These are phyloP conservation scores for Pulicaria dysenterica DNA, from an alignment of 129 eudicot genomes.

Conservation along the genomic window DNA sequence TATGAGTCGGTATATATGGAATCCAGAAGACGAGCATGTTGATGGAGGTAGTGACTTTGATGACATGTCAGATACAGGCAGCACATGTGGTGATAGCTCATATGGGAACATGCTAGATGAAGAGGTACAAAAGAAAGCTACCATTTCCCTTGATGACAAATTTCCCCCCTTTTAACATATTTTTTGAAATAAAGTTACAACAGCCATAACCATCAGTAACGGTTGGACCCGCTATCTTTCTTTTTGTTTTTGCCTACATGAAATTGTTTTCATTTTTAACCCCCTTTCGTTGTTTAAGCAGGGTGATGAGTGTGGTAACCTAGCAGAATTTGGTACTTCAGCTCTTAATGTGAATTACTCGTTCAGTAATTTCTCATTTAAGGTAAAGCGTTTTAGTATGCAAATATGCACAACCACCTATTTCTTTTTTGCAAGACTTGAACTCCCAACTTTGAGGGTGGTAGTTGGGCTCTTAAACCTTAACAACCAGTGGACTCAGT, in stretches of 20 bases:
- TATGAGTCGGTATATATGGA: slow-evolving; percentile 98
- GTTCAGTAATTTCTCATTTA: slow-evolving; percentile 96
- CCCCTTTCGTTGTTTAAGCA: slow-evolving; percentile 35
- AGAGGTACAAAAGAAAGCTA: slow-evolving; percentile 53
- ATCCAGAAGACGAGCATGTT: slow-evolving; percentile 87
- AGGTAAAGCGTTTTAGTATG: slow-evolving; percentile 44
- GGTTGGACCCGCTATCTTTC: background rate
- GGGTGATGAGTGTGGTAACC: slow-evolving; percentile 91
- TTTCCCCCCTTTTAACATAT: background rate
- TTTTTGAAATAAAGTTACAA: too few relatives aligned
- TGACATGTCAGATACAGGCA: slow-evolving; percentile 76
- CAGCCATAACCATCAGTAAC: background rate
- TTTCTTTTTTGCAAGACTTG: background rate
- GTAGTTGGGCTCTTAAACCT: background rate
- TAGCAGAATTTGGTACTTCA: slow-evolving; percentile 76
- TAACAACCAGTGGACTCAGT: background rate
- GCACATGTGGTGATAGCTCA: slow-evolving; percentile 77
- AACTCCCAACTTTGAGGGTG: slow-evolving; percentile 2
- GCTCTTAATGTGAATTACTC: slow-evolving; percentile 65
- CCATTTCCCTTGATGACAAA: too few relatives aligned
- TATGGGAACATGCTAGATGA: slow-evolving; percentile 75
- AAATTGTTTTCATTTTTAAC: slow-evolving; percentile 10
- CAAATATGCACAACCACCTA: background rate
- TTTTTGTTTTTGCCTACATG: slow-evolving; percentile 14
- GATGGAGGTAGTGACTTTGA: slow-evolving; percentile 92